Evolutionary conservation across 2,329 filamentous ascomycete genomes (phyloP).

Genomic region (Cordyceps cateniannulata): DNA sequence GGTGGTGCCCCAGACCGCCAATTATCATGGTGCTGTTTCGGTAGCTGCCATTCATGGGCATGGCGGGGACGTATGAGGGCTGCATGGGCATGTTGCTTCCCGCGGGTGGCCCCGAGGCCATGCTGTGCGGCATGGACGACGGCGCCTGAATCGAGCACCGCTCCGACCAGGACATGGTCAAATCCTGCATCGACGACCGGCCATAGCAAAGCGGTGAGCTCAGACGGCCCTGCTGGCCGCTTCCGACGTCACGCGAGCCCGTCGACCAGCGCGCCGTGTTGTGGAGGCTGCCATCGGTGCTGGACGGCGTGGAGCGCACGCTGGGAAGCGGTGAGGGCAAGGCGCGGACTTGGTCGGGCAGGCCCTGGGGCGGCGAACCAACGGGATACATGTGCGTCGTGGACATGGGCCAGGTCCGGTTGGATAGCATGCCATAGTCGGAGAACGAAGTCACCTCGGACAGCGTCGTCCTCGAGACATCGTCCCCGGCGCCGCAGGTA

Average conservation of each 20-base stretch:
- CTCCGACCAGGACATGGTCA: constrained; percentile 50
- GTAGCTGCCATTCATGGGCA: constrained; percentile 15
- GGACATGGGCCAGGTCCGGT: constrained; percentile 63
- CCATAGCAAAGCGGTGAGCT: constrained; percentile 58
- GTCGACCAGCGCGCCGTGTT: constrained; percentile 73
- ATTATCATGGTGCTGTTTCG: constrained; percentile 53
- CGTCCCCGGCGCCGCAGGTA: constrained; percentile 46
- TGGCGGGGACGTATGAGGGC: constrained; percentile 28
- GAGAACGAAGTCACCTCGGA: constrained; percentile 64
- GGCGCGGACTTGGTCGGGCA: constrained; percentile 57
- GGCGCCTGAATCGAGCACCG: constrained; percentile 44
- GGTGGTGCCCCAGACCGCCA: constrained; percentile 42
- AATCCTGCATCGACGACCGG: constrained; percentile 43
- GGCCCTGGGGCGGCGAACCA: constrained; percentile 58
- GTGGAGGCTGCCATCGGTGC: constrained; percentile 52
- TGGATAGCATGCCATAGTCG: constrained; percentile 60
- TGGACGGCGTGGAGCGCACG: constrained; percentile 65
- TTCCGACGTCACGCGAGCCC: constrained; percentile 60
- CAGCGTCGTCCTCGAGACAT: constrained; percentile 57
- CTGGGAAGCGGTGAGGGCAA: constrained; percentile 65
- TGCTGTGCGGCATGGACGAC: constrained; percentile 2
- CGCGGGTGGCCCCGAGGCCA: not conserved
- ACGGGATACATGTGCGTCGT: constrained; percentile 67
- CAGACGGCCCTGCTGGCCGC: constrained; percentile 42
- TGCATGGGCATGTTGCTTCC: constrained; percentile 50